Evolutionary conservation across 805 yeast species (phyloP), one percentile per base, ranked within the genome.

Genomic region (Saturnispora silvae): DNA sequence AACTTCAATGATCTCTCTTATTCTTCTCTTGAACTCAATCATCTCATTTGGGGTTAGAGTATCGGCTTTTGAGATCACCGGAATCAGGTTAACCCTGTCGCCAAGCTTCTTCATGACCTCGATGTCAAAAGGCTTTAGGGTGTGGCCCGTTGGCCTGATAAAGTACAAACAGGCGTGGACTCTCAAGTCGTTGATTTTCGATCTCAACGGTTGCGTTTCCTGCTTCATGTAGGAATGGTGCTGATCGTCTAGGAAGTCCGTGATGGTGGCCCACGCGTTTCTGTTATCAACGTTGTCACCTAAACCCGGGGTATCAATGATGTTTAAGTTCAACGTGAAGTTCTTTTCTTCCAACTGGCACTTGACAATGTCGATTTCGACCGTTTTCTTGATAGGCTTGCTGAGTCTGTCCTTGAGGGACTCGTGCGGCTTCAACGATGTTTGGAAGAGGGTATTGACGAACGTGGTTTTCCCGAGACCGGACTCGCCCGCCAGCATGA

Each of bases 391-490:
- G 42, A 73, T 63, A 36, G 77, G 77, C 51, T 71, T 70, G 52
- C 68, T 74, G 60, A 70, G 64, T 62, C 81, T 57, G 45, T 69
- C 70, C 43, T 69, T 68, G 19, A 67, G 65, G 41, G 70, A 72
- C 34, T 72, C 66, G 54, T 72, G 72, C 40, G 68, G 70, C 51
- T 81, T 80, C 50, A 82, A 62, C 20, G 74, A 60, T 2, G 86
- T 72, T 58, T 83, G 92, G 59, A 87, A 83, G 40, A 86, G 59
- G 2, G 95, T 84, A 60, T 84, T 83, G 56, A 86, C 67, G 48
- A 85, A 85, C 0, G 96, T 86, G n/a, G 94, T 79, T 58, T 86
- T 84, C 43, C 96, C 96, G 35, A 85, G 63, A 5, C 96, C 95
- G 34, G 87, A 75, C 57, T 86, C 96, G 49, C 96, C 96, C 33